Base-by-base conservation (phyloP, 148 eudicot genomes). In the Rhododendron mucronatum region DNA sequence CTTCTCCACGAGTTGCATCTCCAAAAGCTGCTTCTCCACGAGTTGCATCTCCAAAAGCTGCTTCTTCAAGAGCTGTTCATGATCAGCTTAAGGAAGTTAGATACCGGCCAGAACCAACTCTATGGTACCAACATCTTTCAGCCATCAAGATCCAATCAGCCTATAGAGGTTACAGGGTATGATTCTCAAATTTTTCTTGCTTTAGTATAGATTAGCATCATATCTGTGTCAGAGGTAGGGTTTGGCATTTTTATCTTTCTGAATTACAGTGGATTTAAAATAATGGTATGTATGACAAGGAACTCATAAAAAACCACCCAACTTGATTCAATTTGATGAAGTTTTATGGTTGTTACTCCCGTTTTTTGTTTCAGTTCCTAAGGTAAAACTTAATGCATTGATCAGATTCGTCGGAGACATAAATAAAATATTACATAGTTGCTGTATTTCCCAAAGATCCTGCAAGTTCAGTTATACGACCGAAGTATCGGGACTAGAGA, bases 81-180 rank as follows among this genome's bases (percentile, higher is more conserved):
- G 67, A 47, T 4, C 86, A 84, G 10, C 74, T 79, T 26, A 83
- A 85, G 85, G 89, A 84, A 85, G 77, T 83, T 67, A 86, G 83
- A 4, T 86, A 80, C 77, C 92, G 96, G 91, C 94, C 94, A 7
- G 96, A 94, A 86, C 94, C 95, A 35, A 93, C 92, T 14, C 87
- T 92, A 51, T 88, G 87, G 86, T 86, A 92, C 74, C 96, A 89
- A 39, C 92, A 94, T 82, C 82, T 87, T 81, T 93, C 93, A 33
- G 99, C 99, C 50, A 92, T 90, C 82, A 95, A 90, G 93, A 95
- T 97, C 87, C 98, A 95, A 84, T 88, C 99, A 14, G 94, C 94
- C 39, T 95, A 88, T 87, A 91, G 98, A 92, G 99, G 98, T 35
- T 92, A 92, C 88, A 81, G 82, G 93, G 98, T 97, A 89, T 90